Evolutionary conservation across 2,329 filamentous ascomycete genomes (phyloP), one percentile per base, ranked within the genome.

Genomic region (Ophiostoma quercus): DNA sequence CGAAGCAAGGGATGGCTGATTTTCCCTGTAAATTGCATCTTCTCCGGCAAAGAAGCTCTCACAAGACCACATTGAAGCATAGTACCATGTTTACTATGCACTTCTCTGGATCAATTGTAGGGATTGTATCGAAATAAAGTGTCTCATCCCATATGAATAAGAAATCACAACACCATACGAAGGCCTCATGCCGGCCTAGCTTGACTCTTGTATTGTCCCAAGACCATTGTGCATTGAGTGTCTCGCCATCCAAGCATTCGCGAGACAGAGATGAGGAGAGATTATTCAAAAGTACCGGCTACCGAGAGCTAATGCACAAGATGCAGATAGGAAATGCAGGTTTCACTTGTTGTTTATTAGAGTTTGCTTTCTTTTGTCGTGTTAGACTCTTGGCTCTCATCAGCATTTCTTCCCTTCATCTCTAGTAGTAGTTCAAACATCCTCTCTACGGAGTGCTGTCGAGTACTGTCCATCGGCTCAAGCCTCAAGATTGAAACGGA

Each of bases 251-350:
- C 39, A 41, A 3, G 9, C 39, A 41, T 47, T 7, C 43, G 43
- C 14, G 43, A n/a, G 43, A 47, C 43, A 47, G 14, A 5, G 6
- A 47, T 47, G 43, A 47, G 43, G 43, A 47, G 16, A 47, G 16
- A 47, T 47, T 47, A n/a, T 39, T 12, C 32, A 65, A 65, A 65
- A 65, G 62, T 65, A 65, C 62, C 62, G 60, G 60, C 29, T 37
- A 34, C 19, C 29, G 60, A 6, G 16, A 16, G 16, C 62, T 65
- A 65, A 65, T 65, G 62, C 62, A 63, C 29, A 39, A 65, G 62
- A 37, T 65, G 62, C 29, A 63, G 25, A 65, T 65, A 65, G 62
- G 62, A 65, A 65, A 65, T 65, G 62, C 62, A 65, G n/a, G 62
- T 37, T 65, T 39, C 32, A 37, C 11, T 39, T 65, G 6, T 22